Evolutionary conservation across 306 rosid genomes (phyloP).

Genomic region (Citrullus amarus): DNA sequence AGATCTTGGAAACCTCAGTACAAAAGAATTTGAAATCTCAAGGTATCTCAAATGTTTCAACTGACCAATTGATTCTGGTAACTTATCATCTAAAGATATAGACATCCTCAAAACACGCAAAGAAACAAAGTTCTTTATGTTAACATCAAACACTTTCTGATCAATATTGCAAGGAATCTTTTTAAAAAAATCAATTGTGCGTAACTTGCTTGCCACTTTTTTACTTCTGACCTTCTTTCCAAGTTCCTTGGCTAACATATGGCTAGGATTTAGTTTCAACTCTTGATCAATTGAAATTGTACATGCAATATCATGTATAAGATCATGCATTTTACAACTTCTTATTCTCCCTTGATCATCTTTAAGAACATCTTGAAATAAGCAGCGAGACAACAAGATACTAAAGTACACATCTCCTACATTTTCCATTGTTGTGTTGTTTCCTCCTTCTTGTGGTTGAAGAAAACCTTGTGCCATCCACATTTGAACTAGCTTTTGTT

Average conservation of each 20-base stretch:
- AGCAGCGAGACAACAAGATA: not conserved
- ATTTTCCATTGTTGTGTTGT: not conserved
- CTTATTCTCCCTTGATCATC: not conserved
- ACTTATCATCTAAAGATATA: too few species aligned
- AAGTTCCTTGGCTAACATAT: not conserved
- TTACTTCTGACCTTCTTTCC: too few species aligned
- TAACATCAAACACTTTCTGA: not conserved
- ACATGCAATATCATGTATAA: constrained; percentile 11
- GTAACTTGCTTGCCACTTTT: not conserved
- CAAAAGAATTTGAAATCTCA: not conserved
- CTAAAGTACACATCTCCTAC: not conserved
- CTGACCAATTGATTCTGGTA: not conserved
- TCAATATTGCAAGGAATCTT: not conserved
- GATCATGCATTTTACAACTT: constrained; percentile 9
- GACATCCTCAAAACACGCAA: too few species aligned
- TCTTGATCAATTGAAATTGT: not conserved
- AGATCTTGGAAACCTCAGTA: not conserved
- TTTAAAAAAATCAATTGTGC: too few species aligned
- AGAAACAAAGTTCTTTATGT: too few species aligned
- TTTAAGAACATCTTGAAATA: not conserved
- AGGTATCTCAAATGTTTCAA: not conserved
- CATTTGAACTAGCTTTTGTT: not conserved
- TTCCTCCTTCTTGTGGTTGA: not conserved
- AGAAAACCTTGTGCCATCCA: constrained; percentile 17
- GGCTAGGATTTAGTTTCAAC: not conserved